A percentile compares a stretch with the other conserved stretches of the same genome.
Conservation (phyloP, 352 stramenopile species). For the Thalassiosira livingstoniorum region DNA sequence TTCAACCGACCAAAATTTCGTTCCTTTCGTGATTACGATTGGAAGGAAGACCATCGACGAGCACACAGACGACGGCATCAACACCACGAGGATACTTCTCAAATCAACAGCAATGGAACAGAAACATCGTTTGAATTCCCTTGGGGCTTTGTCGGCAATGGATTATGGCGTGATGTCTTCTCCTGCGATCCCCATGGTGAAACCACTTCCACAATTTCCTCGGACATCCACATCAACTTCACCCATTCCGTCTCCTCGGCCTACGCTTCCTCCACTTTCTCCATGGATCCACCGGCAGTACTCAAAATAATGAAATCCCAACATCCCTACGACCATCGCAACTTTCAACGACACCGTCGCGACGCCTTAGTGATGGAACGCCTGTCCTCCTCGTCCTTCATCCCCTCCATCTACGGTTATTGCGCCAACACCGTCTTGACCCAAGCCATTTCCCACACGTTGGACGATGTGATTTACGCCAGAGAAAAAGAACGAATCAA, state of each 20-base stretch:
- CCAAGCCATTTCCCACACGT: conserved; percentile 63
- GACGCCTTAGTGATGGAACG: conserved; percentile 67
- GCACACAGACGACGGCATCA: no score
- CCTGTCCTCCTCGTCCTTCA: conserved; percentile 39
- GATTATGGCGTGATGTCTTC: conserved; percentile 71
- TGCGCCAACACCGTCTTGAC: conserved; percentile 61
- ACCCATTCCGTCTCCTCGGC: no score
- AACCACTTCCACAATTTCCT: background rate
- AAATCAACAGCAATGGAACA: no score
- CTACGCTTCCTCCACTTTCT: no score
- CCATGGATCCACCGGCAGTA: conserved; percentile 37
- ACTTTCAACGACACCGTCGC: conserved; percentile 66
- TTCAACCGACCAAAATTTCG: no score
- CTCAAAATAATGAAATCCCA: conserved; percentile 70
- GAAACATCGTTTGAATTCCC: no score
- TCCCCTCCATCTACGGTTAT: conserved; percentile 62
- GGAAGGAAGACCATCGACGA: no score
- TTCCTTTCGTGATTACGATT: no score
- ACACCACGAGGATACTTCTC: no score
- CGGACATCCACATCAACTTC: background rate
- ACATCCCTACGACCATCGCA: conserved; percentile 59
- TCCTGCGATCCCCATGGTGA: conserved; percentile 57
- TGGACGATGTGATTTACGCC: conserved; percentile 62
- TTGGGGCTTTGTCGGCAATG: conserved; percentile 65
- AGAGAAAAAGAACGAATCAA: conserved; percentile 46